Evolutionary conservation across 495 filamentous ascomycete species (phyloP).

Genomic region (Xylaria curta): DNA sequence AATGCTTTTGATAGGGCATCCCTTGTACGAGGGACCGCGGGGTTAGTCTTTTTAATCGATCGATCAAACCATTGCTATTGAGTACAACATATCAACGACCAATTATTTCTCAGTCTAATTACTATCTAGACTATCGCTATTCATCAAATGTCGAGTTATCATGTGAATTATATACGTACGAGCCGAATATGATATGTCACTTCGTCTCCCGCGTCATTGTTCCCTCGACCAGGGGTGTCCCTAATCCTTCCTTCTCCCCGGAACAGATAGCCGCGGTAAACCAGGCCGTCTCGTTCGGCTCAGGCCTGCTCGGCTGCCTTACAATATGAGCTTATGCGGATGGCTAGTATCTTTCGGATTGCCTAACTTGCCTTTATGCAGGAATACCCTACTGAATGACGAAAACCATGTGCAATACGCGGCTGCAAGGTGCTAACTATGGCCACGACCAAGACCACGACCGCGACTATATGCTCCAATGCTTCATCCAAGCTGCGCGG

Average conservation of each 20-base stretch:
- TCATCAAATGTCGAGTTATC: neutral
- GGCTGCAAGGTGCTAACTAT: slow-evolving; percentile 14
- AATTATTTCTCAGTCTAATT: neutral
- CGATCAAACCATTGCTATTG: neutral
- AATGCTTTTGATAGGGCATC: slow-evolving; percentile 4
- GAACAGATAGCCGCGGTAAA: slow-evolving; percentile 21
- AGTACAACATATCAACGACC: neutral
- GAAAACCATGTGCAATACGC: neutral
- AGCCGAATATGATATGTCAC: neutral
- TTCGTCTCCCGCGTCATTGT: neutral
- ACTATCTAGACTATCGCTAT: neutral
- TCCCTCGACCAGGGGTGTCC: neutral
- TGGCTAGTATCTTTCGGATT: neutral
- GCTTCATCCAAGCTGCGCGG: neutral
- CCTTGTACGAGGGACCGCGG: neutral
- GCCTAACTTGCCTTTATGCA: neutral
- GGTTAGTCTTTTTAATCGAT: neutral
- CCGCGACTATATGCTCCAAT: neutral
- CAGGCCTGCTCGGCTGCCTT: neutral
- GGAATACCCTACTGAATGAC: neutral
- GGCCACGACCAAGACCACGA: neutral
- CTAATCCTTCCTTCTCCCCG: slow-evolving; percentile 18
- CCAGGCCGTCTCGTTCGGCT: neutral
- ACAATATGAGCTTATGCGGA: neutral
- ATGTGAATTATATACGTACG: neutral